phyloP scores from a whole-genome alignment of 2,329 filamentous ascomycete species.

The Aspergillus cejpii region DNA sequence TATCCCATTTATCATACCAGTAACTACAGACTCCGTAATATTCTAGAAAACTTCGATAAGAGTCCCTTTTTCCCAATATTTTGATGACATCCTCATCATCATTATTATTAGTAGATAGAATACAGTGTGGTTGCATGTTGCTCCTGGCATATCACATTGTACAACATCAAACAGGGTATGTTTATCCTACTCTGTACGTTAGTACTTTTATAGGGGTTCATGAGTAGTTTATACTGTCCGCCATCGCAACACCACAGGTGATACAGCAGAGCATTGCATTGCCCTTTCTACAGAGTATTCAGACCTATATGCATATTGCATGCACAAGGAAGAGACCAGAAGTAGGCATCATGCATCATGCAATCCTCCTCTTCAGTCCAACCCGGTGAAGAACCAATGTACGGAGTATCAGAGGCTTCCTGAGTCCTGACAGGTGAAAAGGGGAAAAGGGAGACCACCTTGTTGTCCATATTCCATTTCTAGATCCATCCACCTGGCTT shows the following conservation, averaged over 20 bases:
- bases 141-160: too few species aligned
- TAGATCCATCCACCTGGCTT: too few species aligned
- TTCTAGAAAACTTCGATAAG: not conserved
- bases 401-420: not conserved
- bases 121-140: too few species aligned
- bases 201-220: too few species aligned
- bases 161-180: too few species aligned
- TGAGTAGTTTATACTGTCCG: not conserved
- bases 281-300: not conserved
- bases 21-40: not conserved
- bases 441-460: not conserved
- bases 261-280: not conserved
- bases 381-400: not conserved
- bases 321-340: too few species aligned
- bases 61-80: not conserved
- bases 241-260: not conserved
- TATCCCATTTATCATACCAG: not conserved
- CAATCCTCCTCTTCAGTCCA: not conserved
- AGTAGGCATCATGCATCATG: not conserved
- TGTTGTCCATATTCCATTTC: too few species aligned
- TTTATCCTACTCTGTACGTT: too few species aligned
- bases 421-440: not conserved
- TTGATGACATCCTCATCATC: not conserved
- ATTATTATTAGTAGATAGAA: too few species aligned
- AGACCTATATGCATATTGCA: too few species aligned